These are phyloP conservation scores for Cercophora scortea DNA, from an alignment of 495 filamentous ascomycete genomes.

Conservation along the genomic window DNA sequence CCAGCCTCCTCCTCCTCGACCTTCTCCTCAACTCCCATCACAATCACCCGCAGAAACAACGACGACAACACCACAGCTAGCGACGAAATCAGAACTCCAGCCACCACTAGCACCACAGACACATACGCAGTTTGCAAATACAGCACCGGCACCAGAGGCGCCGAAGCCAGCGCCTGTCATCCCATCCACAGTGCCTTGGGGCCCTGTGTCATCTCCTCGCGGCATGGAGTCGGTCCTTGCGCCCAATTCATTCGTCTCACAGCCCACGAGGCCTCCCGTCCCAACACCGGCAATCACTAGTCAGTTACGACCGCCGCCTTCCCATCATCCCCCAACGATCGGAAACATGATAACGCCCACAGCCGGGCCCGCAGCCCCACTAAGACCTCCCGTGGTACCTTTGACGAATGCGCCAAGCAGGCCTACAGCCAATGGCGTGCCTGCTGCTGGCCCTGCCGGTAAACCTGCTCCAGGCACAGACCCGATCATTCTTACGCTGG, in stretches of 20 bases:
- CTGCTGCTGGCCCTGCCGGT: constrained; percentile 12
- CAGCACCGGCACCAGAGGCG: constrained; percentile 21
- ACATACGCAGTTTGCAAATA: constrained; percentile 11
- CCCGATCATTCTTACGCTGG: constrained; percentile 91
- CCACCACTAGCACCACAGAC: constrained; percentile 9
- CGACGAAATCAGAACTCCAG: neutral
- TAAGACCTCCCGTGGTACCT: constrained; percentile 3
- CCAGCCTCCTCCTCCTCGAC: neutral
- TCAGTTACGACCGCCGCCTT: constrained; percentile 3
- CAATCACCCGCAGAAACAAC: no score
- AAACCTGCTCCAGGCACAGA: constrained; percentile 51
- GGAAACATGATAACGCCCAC: neutral
- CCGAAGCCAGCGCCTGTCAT: constrained; percentile 26
- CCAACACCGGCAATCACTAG: neutral
- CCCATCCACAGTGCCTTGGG: constrained; percentile 18
- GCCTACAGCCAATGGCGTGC: constrained; percentile 12
- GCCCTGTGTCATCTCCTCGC: constrained; percentile 17
- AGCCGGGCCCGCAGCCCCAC: constrained; percentile 2
- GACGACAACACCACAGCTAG: no score
- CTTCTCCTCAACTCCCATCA: no score
- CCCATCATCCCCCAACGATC: neutral
- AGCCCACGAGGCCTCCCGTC: neutral
- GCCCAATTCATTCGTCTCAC: constrained; percentile 5
- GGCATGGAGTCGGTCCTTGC: constrained; percentile 25
- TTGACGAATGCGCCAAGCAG: neutral